Evolutionary conservation across 768 basidiomycete genomes (phyloP), one percentile per base, ranked within the genome.

Genomic region (Hirschioporus abietinus): DNA sequence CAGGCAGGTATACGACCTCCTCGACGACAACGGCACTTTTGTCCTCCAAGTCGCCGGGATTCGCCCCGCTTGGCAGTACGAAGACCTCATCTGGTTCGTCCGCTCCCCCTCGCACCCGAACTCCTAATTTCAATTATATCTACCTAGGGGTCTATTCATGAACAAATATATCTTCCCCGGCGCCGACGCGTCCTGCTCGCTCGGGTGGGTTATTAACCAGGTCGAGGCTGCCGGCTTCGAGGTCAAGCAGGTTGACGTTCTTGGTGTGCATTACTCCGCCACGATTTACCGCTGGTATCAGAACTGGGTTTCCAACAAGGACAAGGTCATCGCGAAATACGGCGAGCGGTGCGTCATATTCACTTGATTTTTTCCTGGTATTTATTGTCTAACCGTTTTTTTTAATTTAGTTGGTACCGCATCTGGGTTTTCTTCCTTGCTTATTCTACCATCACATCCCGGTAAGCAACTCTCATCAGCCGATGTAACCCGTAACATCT

Each of bases 81-180:
- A 99, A 81, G 97, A 99, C 75, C 87, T 99, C 66, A 88, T 94
- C 71, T 99, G 97, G 95, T 90, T 72, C 52, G 79, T 76, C 12
- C 64, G 63, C 35, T 60, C 23, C 20, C 34, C 5, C 34, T 20
- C 15, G 20, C 23, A 3, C 5, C 30, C 7, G 1, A 27, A 12
- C 17, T 17, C 10, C 52, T 59, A 6, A 15, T 20, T 42, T 25
- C 24, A 7, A 18, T 58, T 10, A 17, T 27, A 10, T 10, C 26
- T 26, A 18, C 36, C 6, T 57, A 91, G 90, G 92, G 95, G 95
- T 70, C 83, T 96, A 25, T 96, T 96, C 82, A 96, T 96, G 94
- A 96, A 93, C 86, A 95, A 95, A 74, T 99, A 99, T 71, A 80
- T 99, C 75, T 99, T 99, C 89, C 96, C 97, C 60, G 96, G 96